Base-by-base conservation (phyloP, 805 yeast genomes). In the Sugiyamaella valdiviana region DNA sequence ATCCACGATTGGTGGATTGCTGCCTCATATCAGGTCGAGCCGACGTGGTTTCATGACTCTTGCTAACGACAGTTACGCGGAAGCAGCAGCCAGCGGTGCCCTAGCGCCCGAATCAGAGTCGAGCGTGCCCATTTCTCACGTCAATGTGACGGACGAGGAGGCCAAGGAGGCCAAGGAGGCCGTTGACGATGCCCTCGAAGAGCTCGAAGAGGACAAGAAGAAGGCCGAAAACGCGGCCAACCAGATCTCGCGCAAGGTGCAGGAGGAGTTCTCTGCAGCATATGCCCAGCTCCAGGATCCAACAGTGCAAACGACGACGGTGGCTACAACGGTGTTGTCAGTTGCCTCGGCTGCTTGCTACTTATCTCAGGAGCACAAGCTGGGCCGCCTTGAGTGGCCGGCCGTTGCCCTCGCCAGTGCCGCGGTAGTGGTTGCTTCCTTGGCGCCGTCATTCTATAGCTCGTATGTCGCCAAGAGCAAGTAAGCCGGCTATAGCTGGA, bases 281-380 rank as follows among this genome's bases (percentile, higher is more conserved):
- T 16, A 36, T 9, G 48, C 39, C 32, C 53, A 52, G 29, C 46
- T 55, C 26, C 43, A 52, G 37, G 58, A 57, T 43, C 59, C 60
- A 22, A 53, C 47, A 3, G 51, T 55, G 16, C 53, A n/a, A n/a
- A n/a, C 58, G 12, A 43, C 50, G 43, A 52, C 57, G 43, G 47
- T 54, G 4, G 17, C 52, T 14, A 45, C 50, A 20, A 20, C 52
- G 29, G 26, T 57, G 10, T 42, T 47, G 4, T 55, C 56, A n/a
- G 48, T 48, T 20, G 29, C 48, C 2, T 58, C 55, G 14, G 48
- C 65, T 2, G 46, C 49, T 19, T 45, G 21, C 21, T 52, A 43
- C 21, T 44, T 56, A 40, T 17, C 44, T 16, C 38, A 49, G n/a
- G 51, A 53, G 45, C 50, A 54, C 39, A 45, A 47, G 46, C 22